Evolutionary conservation across 129 eudicot species (phyloP).

Genomic region (Sambucus nigra): DNA sequence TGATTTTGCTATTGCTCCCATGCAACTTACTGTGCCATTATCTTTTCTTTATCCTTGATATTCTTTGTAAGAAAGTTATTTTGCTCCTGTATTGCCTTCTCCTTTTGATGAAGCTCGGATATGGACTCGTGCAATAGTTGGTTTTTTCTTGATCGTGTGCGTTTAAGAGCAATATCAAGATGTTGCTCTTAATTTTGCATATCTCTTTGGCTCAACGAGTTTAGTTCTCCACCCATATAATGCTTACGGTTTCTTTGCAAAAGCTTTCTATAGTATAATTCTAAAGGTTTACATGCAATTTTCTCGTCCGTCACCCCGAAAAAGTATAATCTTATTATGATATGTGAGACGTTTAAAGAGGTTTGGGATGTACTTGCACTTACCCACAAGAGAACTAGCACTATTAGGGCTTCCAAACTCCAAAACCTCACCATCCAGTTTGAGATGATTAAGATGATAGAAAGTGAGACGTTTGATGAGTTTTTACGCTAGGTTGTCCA

Average conservation of each 20-base stretch:
- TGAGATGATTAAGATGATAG: too few relatives aligned
- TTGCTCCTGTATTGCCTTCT: constrained; percentile 82
- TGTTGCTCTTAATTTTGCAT: constrained; percentile 82
- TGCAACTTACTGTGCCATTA: constrained; percentile 29
- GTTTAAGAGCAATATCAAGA: constrained; percentile 76
- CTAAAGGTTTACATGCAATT: too few relatives aligned
- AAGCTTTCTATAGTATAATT: too few relatives aligned
- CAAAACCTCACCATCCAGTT: too few relatives aligned
- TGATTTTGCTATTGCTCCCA: constrained; percentile 54
- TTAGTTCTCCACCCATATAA: constrained; percentile 85
- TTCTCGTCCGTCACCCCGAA: too few relatives aligned
- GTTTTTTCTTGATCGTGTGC: constrained; percentile 63
- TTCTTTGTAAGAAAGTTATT: constrained; percentile 57
- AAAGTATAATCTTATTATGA: too few relatives aligned
- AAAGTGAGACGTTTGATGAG: too few relatives aligned
- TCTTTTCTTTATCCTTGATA: constrained; percentile 75
- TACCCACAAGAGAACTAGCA: too few relatives aligned
- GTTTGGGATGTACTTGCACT: too few relatives aligned
- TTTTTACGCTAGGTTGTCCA: too few relatives aligned
- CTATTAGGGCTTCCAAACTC: too few relatives aligned
- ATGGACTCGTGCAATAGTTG: constrained; percentile 85
- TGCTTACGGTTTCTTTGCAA: constrained; percentile 82
- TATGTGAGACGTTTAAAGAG: too few relatives aligned
- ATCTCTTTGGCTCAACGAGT: constrained; percentile 64
- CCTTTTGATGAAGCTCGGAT: constrained; percentile 90